Evolutionary conservation across 306 rosid species (phyloP).

Genomic region (Vigna mungo): DNA sequence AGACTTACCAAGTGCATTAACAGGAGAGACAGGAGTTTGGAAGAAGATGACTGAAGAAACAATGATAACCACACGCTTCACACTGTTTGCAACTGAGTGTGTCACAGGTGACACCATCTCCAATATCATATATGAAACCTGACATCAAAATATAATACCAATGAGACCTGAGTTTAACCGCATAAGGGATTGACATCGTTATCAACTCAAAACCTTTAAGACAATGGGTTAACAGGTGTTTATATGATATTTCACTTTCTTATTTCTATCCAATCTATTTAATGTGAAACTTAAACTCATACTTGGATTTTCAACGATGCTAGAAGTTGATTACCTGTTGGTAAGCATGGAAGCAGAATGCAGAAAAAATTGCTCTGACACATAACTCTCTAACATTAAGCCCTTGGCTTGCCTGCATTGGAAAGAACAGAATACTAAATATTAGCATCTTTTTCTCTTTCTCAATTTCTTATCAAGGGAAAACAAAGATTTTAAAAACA

Average conservation of each 20-base stretch:
- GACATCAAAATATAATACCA: neutral
- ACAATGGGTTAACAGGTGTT: no score
- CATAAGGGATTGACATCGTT: no score
- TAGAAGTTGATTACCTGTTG: constrained; percentile 57
- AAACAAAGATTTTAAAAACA: constrained; percentile 4
- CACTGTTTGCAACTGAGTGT: constrained; percentile 80
- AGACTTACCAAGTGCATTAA: constrained; percentile 64
- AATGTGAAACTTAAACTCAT: no score
- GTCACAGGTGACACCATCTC: constrained; percentile 71
- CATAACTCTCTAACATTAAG: constrained; percentile 66
- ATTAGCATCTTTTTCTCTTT: constrained; percentile 30
- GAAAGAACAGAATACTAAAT: constrained; percentile 9
- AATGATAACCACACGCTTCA: constrained; percentile 75
- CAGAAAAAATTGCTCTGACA: constrained; percentile 66
- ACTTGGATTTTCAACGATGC: no score
- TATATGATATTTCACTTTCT: accelerated
- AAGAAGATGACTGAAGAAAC: constrained; percentile 75
- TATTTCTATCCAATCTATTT: no score
- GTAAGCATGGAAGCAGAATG: constrained; percentile 74
- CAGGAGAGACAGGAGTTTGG: constrained; percentile 57
- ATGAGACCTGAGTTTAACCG: accelerated
- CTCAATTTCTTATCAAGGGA: neutral
- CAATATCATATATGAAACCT: constrained; percentile 78
- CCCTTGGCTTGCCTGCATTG: constrained; percentile 65
- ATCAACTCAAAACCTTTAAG: no score